A percentile compares a stretch with the other conserved stretches of the same genome.
phyloP scores from a whole-genome alignment of 1,284 basidiomycete genomes.

The Kwoniella shivajii region DNA sequence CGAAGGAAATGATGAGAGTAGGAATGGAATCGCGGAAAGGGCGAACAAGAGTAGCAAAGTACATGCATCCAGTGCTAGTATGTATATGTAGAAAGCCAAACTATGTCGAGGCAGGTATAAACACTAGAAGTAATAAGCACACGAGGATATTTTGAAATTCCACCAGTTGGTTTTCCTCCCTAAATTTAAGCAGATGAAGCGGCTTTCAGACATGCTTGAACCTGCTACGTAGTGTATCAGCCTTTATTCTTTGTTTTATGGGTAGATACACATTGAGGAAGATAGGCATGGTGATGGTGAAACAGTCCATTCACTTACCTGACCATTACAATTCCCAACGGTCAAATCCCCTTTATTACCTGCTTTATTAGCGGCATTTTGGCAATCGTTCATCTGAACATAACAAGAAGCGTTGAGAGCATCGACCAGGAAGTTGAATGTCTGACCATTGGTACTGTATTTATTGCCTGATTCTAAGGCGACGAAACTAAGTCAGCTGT shows the following conservation, averaged over 20 bases:
- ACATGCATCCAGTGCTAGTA: not conserved
- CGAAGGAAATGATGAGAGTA: too few relatives aligned
- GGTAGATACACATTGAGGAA: too few relatives aligned
- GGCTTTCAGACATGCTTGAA: conserved; percentile 8
- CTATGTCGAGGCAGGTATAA: too few relatives aligned
- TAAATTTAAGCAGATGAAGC: conserved; percentile 8
- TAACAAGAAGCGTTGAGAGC: conserved; percentile 36
- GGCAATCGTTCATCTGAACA: conserved; percentile 36
- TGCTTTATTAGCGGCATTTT: conserved; percentile 29
- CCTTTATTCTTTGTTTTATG: not conserved
- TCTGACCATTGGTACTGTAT: conserved; percentile 13
- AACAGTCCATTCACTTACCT: conserved; percentile 13
- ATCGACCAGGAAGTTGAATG: conserved; percentile 35
- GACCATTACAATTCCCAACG: conserved; percentile 24
- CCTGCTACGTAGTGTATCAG: conserved; percentile 5
- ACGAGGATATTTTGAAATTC: too few relatives aligned
- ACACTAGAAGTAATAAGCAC: too few relatives aligned
- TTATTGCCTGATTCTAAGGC: conserved; percentile 7
- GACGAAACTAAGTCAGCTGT: not conserved
- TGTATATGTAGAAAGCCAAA: not conserved
- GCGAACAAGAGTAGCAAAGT: too few relatives aligned
- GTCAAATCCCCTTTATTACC: conserved; percentile 31
- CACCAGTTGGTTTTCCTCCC: too few relatives aligned
- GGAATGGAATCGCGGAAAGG: too few relatives aligned
- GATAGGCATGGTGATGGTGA: too few relatives aligned